Conservation (phyloP, 495 filamentous ascomycete genomes). For the Aspergillus kassunensis region DNA sequence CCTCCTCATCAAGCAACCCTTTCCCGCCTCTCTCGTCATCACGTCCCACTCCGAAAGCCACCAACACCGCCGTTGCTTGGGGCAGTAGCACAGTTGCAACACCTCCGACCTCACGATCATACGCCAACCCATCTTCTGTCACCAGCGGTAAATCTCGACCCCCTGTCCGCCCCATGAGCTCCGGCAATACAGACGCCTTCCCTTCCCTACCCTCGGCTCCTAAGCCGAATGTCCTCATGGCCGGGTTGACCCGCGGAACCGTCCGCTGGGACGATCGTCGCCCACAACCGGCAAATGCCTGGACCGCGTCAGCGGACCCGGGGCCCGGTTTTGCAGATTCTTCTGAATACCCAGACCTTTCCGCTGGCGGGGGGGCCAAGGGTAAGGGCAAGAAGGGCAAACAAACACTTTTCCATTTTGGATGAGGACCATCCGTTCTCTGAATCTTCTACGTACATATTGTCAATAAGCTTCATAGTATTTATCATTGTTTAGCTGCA, state of each 20-base stretch:
- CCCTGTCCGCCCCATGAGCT: slow-evolving; percentile 24
- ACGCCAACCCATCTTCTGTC: slow-evolving; percentile 28
- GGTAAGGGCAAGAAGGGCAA: slow-evolving; percentile 79
- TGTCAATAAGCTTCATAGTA: not conserved
- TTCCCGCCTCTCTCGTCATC: slow-evolving; percentile 46
- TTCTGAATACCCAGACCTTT: slow-evolving; percentile 25
- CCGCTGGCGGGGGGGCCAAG: slow-evolving; percentile 51
- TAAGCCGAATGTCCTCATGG: slow-evolving; percentile 75
- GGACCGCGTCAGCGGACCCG: slow-evolving; percentile 31
- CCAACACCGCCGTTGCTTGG: slow-evolving; percentile 45
- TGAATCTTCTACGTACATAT: not conserved
- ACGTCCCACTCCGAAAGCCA: slow-evolving; percentile 27
- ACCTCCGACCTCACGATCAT: slow-evolving; percentile 25
- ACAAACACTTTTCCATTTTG: slow-evolving; percentile 64
- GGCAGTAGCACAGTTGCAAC: slow-evolving; percentile 30
- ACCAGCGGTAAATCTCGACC: slow-evolving; percentile 21
- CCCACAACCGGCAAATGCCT: slow-evolving; percentile 39
- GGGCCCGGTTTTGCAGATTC: slow-evolving; percentile 22
- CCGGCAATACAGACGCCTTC: slow-evolving; percentile 53
- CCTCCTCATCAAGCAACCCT: slow-evolving; percentile 30
- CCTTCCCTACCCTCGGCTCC: slow-evolving; percentile 75
- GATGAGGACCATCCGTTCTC: slow-evolving; percentile 23
- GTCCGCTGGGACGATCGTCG: slow-evolving; percentile 62
- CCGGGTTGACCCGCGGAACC: slow-evolving; percentile 68
- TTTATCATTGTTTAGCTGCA: not conserved